phyloP scores from a whole-genome alignment of 352 stramenopile genomes.

The Aphanomyces invadans region DNA sequence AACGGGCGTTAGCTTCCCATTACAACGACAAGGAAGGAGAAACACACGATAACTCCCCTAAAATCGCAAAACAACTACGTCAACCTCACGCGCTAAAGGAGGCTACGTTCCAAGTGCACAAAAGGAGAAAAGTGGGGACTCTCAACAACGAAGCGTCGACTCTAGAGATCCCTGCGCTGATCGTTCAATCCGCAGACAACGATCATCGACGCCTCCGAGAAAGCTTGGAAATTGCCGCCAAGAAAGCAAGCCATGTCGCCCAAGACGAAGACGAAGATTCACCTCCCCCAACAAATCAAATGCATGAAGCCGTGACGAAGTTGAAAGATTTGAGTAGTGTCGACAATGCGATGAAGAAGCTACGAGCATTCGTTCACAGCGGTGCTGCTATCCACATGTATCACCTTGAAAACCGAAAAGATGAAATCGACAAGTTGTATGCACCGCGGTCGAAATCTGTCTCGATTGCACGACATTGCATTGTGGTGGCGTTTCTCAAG shows the following conservation, averaged over 20 bases:
- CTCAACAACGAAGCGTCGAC: not conserved
- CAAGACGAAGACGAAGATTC: not conserved
- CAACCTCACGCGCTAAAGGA: no score
- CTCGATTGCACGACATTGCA: slow-evolving; percentile 18
- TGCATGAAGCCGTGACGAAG: not conserved
- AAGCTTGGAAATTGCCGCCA: slow-evolving; percentile 10
- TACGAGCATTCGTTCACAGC: slow-evolving; percentile 11
- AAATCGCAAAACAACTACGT: no score
- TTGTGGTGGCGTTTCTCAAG: slow-evolving; percentile 5
- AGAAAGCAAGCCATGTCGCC: not conserved
- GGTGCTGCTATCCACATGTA: slow-evolving; percentile 10
- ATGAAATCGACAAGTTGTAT: slow-evolving; percentile 14
- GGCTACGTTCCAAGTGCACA: no score
- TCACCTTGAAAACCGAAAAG: slow-evolving; percentile 3
- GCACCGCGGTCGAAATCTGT: slow-evolving; percentile 3
- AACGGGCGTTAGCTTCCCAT: not conserved
- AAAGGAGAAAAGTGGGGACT: no score
- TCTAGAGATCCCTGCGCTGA: not conserved
- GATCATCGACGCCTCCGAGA: slow-evolving; percentile 13
- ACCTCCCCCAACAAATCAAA: not conserved
- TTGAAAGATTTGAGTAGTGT: not conserved
- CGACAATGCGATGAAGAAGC: slow-evolving; percentile 11
- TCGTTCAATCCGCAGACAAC: not conserved
- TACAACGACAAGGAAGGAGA: not conserved
- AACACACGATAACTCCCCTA: not conserved